Evolutionary conservation across 2,329 filamentous ascomycete species (phyloP).

Genomic region (Penicillium italicum): DNA sequence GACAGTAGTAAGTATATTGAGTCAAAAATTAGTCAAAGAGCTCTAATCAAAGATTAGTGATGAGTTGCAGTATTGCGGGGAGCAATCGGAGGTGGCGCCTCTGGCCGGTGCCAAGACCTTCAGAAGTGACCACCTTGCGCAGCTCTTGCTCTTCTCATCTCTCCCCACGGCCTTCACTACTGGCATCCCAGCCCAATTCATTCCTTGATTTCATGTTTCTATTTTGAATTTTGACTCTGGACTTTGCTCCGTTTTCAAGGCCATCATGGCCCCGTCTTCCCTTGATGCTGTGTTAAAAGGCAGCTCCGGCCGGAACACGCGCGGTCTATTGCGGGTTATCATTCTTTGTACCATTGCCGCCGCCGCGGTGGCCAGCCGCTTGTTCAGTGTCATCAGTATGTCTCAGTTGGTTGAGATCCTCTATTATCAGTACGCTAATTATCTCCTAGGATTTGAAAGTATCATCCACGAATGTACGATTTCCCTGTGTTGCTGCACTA

Average conservation of each 20-base stretch:
- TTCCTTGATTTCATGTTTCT: constrained; percentile 28
- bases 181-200: constrained; percentile 21
- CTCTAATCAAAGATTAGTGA: neutral
- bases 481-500: constrained; percentile 3
- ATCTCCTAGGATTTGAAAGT: constrained; percentile 77
- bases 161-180: constrained; percentile 21
- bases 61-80: constrained; percentile 28
- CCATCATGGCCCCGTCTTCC: constrained; percentile 46
- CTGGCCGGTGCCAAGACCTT: constrained; percentile 37
- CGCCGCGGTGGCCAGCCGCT: constrained; percentile 83
- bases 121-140: constrained; percentile 44
- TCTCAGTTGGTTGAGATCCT: constrained; percentile 24
- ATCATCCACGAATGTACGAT: constrained; percentile 98
- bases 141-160: constrained; percentile 29
- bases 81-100: constrained; percentile 29
- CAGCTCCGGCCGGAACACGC: constrained; percentile 73
- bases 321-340: constrained; percentile 79
- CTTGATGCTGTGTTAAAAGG: constrained; percentile 67
- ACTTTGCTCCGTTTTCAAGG: constrained; percentile 33
- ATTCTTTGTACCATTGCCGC: constrained; percentile 90
- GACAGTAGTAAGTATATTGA: neutral
- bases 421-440: constrained; percentile 12
- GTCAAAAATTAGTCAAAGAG: neutral
- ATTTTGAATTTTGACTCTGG: constrained; percentile 24
- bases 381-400: constrained; percentile 98